phyloP scores from a whole-genome alignment of 192 early-diverging fungal genomes.

The Phycomyces blakesleeanus region DNA sequence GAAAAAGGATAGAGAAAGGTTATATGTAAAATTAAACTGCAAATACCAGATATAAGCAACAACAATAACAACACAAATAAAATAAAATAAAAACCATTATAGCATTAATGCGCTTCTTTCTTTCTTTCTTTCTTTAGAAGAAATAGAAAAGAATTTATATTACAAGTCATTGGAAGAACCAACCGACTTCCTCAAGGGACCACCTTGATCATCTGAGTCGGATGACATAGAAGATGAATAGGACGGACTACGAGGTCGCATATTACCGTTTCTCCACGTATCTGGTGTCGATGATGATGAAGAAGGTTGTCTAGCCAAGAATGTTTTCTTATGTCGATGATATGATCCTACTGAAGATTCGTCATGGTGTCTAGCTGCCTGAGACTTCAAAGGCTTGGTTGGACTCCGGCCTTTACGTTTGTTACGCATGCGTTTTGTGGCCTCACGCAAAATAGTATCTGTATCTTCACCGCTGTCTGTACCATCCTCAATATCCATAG shows the following conservation, averaged over 20 bases:
- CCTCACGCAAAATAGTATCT: conserved; percentile 26
- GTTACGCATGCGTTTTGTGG: conserved; percentile 16
- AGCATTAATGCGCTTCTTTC: neutral
- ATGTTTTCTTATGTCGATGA: neutral
- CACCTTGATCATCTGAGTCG: neutral
- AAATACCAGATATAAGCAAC: no score
- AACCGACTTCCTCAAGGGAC: neutral
- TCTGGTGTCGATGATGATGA: neutral
- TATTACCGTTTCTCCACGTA: neutral
- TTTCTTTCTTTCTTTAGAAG: neutral
- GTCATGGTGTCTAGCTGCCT: neutral
- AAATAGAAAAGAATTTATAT: neutral
- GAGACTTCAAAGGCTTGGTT: conserved; percentile 2
- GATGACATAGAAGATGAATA: neutral
- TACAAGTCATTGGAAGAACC: neutral
- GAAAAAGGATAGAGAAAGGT: no score
- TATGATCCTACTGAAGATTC: neutral
- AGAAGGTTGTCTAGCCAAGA: neutral
- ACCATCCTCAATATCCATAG: conserved; percentile 2
- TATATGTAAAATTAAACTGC: no score
- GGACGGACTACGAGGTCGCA: neutral
- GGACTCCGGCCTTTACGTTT: neutral
- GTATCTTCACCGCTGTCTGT: conserved; percentile 30
- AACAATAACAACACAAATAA: no score
- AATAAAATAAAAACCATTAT: neutral